phyloP scores from a whole-genome alignment of 1,284 basidiomycete genomes.

The Earliella scabrosa region DNA sequence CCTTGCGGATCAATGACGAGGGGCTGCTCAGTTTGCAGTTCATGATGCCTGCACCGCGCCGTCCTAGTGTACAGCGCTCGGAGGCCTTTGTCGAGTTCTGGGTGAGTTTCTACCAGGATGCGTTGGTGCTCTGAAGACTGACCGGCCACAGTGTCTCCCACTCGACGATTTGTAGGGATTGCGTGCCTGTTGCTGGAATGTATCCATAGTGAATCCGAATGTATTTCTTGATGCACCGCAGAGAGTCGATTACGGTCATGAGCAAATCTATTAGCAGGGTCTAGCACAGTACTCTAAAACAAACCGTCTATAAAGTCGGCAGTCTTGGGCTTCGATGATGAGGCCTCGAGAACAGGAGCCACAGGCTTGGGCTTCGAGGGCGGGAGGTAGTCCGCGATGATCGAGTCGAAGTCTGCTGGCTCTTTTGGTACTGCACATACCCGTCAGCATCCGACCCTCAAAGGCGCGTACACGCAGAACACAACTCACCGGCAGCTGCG shows the following conservation, averaged over 20 bases:
- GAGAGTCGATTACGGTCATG: background rate
- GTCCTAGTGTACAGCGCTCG: constrained; percentile 46
- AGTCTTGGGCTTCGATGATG: constrained; percentile 29
- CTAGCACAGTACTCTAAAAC: constrained; percentile 34
- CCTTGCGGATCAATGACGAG: constrained; percentile 79
- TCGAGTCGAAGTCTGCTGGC: constrained; percentile 64
- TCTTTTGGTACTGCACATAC: constrained; percentile 40
- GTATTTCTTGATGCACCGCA: background rate
- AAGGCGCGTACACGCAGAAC: constrained; percentile 3
- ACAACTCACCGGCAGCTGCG: constrained; percentile 48
- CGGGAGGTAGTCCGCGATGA: constrained; percentile 72
- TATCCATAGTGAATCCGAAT: constrained; percentile 2
- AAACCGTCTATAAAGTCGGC: constrained; percentile 49
- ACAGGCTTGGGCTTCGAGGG: constrained; percentile 26
- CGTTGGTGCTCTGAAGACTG: background rate
- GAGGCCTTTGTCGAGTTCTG: constrained; percentile 85
- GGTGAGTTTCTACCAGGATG: constrained; percentile 52
- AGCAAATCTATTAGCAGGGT: constrained; percentile 12
- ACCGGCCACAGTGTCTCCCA: constrained; percentile 49
- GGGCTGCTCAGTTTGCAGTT: constrained; percentile 88
- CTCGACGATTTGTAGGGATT: constrained; percentile 44
- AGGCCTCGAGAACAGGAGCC: constrained; percentile 26
- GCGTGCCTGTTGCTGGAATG: too few species aligned
- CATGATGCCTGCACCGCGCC: constrained; percentile 72
- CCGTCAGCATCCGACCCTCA: constrained; percentile 2